phyloP scores from a whole-genome alignment of 2,329 filamentous ascomycete species.

The Beauveria asiatica region DNA sequence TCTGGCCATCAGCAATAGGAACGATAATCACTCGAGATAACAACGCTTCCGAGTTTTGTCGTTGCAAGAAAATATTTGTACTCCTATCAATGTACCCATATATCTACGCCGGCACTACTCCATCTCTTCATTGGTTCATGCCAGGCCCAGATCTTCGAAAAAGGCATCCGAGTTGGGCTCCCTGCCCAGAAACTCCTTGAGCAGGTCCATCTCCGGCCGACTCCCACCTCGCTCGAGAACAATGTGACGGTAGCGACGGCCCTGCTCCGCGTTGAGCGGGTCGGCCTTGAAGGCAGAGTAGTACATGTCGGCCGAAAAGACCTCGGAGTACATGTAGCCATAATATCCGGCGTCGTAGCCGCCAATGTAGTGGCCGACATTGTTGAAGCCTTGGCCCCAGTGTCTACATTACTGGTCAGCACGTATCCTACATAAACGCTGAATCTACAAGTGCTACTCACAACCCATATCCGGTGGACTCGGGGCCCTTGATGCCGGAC shows the following conservation, averaged over 20 bases:
- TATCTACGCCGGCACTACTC: neutral
- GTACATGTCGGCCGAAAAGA: constrained; percentile 84
- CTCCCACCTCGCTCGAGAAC: constrained; percentile 71
- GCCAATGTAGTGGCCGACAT: constrained; percentile 73
- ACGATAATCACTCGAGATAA: neutral
- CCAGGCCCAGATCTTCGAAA: constrained; percentile 62
- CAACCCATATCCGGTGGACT: constrained; percentile 50
- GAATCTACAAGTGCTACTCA: constrained; percentile 25
- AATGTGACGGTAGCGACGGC: constrained; percentile 66
- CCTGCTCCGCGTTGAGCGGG: constrained; percentile 68
- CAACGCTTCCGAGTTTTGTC: neutral
- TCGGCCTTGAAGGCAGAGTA: constrained; percentile 68
- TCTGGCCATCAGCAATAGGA: too few relatives aligned
- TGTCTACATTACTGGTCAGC: constrained; percentile 28
- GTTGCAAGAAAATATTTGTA: neutral
- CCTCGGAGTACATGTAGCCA: constrained; percentile 49
- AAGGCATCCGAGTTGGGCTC: constrained; percentile 72
- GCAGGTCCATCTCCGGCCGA: constrained; percentile 71
- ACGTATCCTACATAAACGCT: too few relatives aligned
- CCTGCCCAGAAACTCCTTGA: constrained; percentile 70
- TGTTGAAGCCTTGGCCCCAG: constrained; percentile 72
- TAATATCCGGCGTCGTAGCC: constrained; percentile 74
- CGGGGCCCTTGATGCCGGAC: constrained; percentile 64
- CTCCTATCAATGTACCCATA: neutral
- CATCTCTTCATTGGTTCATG: neutral